A percentile compares a stretch with the other conserved stretches of the same genome.
phyloP scores from a whole-genome alignment of 2,329 filamentous ascomycete species.

The Colletotrichum plurivorum region DNA sequence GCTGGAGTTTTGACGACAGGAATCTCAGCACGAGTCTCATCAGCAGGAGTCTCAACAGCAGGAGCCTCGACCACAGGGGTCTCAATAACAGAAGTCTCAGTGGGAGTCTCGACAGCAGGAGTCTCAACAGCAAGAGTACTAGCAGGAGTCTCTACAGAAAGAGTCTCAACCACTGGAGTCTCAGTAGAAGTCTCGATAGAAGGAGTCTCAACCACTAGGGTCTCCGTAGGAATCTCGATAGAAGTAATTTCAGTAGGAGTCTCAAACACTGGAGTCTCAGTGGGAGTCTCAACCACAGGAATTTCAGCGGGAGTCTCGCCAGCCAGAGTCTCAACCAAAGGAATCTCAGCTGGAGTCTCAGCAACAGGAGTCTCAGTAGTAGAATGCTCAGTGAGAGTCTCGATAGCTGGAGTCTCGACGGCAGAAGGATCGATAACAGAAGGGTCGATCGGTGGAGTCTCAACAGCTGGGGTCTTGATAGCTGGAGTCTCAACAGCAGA shows the following conservation, averaged over 20 bases:
- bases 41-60: background rate
- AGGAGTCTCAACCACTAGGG: background rate
- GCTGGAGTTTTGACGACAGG: background rate
- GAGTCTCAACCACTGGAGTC: slow-evolving; percentile 1
- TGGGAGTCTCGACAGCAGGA: background rate
- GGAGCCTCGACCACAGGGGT: too few species aligned
- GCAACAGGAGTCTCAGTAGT: background rate
- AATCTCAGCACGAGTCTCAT: background rate
- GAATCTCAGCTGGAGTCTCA: background rate
- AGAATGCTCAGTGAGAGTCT: background rate
- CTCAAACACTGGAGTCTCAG: background rate
- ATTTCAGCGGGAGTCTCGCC: background rate
- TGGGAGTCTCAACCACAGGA: background rate
- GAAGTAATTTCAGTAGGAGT: too few species aligned
- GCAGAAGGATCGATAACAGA: slow-evolving; percentile 9
- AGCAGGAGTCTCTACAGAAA: background rate
- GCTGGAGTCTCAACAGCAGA: background rate
- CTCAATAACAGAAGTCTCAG: background rate
- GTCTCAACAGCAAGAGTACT: background rate
- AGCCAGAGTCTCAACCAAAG: background rate
- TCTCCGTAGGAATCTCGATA: background rate
- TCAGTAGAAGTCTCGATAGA: background rate
- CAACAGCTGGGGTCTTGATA: background rate
- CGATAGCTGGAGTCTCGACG: background rate
- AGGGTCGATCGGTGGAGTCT: background rate